Conservation (phyloP, 495 filamentous ascomycete genomes). For the Trichoderma erinaceum region DNA sequence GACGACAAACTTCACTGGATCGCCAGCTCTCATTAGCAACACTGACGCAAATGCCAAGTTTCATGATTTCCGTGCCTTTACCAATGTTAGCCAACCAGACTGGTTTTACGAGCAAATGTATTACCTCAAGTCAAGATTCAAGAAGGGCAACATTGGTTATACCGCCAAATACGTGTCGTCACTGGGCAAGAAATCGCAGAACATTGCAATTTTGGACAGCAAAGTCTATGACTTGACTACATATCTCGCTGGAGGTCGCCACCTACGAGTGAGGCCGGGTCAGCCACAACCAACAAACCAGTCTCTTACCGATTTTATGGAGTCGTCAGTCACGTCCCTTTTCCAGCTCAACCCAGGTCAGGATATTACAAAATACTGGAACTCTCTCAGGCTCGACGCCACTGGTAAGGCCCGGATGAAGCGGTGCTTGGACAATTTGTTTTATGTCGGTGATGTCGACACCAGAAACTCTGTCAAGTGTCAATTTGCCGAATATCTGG, state of each 20-base stretch:
- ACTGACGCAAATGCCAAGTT: conserved; percentile 71
- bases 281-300: conserved; percentile 37
- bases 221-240: conserved; percentile 87
- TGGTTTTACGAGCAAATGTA: conserved; percentile 89
- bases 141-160: conserved; percentile 85
- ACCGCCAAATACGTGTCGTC: conserved; percentile 68
- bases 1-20: conserved; percentile 65
- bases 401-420: conserved; percentile 61
- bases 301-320: conserved; percentile 77
- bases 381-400: conserved; percentile 52
- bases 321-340: conserved; percentile 61
- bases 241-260: conserved; percentile 73
- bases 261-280: conserved; percentile 49
- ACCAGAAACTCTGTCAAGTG: conserved; percentile 83
- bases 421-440: conserved; percentile 86
- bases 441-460: conserved; percentile 89
- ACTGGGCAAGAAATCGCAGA: conserved; percentile 54
- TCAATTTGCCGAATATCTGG: conserved; percentile 82
- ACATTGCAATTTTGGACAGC: conserved; percentile 72
- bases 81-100: conserved; percentile 72
- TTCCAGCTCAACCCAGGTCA: conserved; percentile 69
- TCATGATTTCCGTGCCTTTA: conserved; percentile 88
- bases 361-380: conserved; percentile 82
- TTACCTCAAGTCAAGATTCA: conserved; percentile 67
- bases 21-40: conserved; percentile 54